Base-by-base conservation (phyloP, 768 basidiomycete genomes). In the Russula earlei region DNA sequence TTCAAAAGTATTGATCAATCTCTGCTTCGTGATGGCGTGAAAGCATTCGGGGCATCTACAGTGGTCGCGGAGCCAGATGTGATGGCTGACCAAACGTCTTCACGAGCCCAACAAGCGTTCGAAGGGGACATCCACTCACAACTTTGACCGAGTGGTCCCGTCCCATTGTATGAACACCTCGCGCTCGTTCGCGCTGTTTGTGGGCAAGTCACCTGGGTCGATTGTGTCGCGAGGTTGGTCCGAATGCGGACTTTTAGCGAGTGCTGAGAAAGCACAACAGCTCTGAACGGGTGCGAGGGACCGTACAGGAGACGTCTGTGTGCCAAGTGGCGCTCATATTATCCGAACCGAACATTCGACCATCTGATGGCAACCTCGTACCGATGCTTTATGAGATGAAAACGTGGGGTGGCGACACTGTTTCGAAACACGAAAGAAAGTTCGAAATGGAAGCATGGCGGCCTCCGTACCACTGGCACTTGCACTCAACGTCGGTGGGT, bases 31-130 rank as follows among this genome's bases (percentile, higher is more conserved):
- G 57, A 83, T 67, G 0, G 84, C 73, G 68, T 97, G 94, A 65
- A 89, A 94, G 68, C 92, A 95, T 48, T 80, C 72, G 5, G 85
- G 72, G 67, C 92, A 96, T 33, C 92, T 78, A 67, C 95, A 98
- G 62, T 97, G 94, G 65, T 97, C 95, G 42, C 91, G 76, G 22
- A 97, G 72, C 87, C 91, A 96, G 38, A 91, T 79, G 64, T 92
- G 83, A 67, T 95, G 91, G 66, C 94, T 97, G 7, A 62, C 25
- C 61, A 24, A 52, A 27, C 8, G 20, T 46, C 37, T 17, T 9
- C 8, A 27, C 8, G 17, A 38, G 10, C 20, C 17, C 3, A 12
- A 34, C 10, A 8, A 24, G 11, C 17, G 15, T 29, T n/a, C 8
- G 5, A 22, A 42, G 5, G 25, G 33, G 14, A 41, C 42, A 17